phyloP scores from a whole-genome alignment of 1,139 yeast species.

The Saccharomycopsis crataegensis region DNA sequence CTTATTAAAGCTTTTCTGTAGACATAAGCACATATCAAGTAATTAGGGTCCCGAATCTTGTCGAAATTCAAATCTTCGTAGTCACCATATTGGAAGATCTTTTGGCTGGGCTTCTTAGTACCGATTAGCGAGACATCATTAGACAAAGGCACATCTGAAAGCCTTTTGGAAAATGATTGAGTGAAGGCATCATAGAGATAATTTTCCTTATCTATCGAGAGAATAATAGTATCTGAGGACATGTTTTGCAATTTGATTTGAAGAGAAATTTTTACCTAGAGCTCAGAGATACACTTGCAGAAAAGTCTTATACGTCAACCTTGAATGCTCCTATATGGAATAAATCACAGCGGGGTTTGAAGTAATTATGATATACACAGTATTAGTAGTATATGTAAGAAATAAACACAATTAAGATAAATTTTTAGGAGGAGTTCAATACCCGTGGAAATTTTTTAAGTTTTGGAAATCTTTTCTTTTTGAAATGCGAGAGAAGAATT shows the following conservation, averaged over 20 bases:
- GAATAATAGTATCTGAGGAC: neutral
- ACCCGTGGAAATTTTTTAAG: too few species aligned
- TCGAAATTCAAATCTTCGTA: slow-evolving; percentile 87
- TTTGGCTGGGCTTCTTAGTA: slow-evolving; percentile 21
- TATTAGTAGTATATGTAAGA: too few species aligned
- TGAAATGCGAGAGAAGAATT: too few species aligned
- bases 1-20: slow-evolving; percentile 84
- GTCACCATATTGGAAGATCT: slow-evolving; percentile 73
- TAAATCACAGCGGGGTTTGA: too few species aligned
- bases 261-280: neutral
- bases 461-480: too few species aligned
- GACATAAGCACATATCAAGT: slow-evolving; percentile 72
- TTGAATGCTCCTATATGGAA: too few species aligned
- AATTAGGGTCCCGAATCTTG: slow-evolving; percentile 38
- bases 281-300: neutral
- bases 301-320: too few species aligned
- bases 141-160: slow-evolving; percentile 25
- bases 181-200: slow-evolving; percentile 56
- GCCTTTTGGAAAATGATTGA: slow-evolving; percentile 33
- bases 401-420: too few species aligned
- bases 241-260: neutral
- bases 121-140: slow-evolving; percentile 11
- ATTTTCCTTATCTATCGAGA: slow-evolving; percentile 32
- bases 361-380: too few species aligned
- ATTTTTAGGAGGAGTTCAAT: too few species aligned